Conservation (phyloP, 78 protist species). For the Dictyostelium brefeldianum region DNA sequence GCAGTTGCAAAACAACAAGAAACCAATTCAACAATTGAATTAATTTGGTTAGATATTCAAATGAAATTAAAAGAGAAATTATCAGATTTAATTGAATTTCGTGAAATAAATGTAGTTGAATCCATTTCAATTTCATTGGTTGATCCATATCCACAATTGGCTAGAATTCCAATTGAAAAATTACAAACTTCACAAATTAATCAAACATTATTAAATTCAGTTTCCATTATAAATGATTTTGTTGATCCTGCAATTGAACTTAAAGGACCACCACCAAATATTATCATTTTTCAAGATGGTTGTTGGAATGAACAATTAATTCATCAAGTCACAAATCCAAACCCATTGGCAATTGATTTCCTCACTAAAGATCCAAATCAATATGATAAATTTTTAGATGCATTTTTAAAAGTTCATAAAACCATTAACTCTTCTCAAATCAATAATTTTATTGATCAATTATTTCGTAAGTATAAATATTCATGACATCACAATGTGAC, state of each 20-base stretch:
- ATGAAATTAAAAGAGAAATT: background rate
- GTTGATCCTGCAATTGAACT: background rate
- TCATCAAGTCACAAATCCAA: background rate
- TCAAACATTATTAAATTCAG: constrained; percentile 19
- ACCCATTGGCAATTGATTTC: background rate
- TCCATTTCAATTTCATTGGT: constrained; percentile 16
- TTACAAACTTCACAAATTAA: background rate
- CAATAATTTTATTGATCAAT: constrained; percentile 29
- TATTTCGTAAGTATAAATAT: constrained; percentile 33
- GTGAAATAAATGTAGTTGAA: constrained; percentile 35
- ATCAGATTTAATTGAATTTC: background rate
- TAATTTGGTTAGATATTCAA: constrained; percentile 29
- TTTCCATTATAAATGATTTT: constrained; percentile 42
- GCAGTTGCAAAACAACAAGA: constrained; percentile 49
- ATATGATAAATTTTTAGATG: background rate
- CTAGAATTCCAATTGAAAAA: background rate
- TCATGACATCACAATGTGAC: too few species aligned
- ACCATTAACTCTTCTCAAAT: background rate
- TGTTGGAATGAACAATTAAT: constrained; percentile 35
- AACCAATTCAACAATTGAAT: constrained; percentile 32
- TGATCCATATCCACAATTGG: constrained; percentile 20
- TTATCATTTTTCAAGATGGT: constrained; percentile 25
- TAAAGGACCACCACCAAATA: constrained; percentile 23
- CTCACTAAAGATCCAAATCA: background rate
- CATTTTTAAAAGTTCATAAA: background rate